Percentiles rank a stretch among this genome's conserved stretches.
These are phyloP conservation scores for Helianthus tuberosus DNA, from an alignment of 129 eudicot genomes.

Conservation along the genomic window DNA sequence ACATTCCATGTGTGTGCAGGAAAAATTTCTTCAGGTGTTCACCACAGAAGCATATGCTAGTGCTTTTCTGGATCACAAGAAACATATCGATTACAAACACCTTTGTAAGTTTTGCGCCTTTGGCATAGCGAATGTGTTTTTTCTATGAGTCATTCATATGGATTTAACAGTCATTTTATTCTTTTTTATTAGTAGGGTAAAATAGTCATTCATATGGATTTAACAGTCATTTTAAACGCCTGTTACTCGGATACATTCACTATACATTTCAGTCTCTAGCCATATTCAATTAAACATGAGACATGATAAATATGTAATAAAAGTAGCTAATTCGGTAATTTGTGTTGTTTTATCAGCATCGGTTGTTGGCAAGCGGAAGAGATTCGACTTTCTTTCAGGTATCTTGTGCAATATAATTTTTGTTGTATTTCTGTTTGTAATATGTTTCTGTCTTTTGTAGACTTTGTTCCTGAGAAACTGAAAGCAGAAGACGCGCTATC, in stretches of 20 bases:
- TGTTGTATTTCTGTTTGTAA: not conserved
- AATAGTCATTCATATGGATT: not conserved
- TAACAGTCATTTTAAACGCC: not conserved
- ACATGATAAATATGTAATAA: not conserved
- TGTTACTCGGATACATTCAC: not conserved
- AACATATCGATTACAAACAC: conserved; percentile 57
- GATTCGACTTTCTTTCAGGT: conserved; percentile 87
- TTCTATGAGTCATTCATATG: not conserved
- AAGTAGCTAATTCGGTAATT: not conserved
- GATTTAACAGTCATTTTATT: not conserved
- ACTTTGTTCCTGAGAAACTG: conserved; percentile 86
- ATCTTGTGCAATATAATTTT: not conserved
- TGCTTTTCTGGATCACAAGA: conserved; percentile 64
- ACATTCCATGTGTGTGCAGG: conserved; percentile 50
- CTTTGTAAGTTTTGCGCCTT: conserved; percentile 52
- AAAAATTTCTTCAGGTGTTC: conserved; percentile 77
- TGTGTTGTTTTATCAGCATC: conserved; percentile 61
- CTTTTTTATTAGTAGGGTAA: not conserved
- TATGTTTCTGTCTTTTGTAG: conserved; percentile 36
- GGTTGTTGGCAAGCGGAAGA: conserved; percentile 48
- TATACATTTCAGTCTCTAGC: not conserved
- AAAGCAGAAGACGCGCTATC: conserved; percentile 77
- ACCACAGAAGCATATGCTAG: conserved; percentile 68
- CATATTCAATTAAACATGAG: not conserved
- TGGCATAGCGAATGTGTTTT: not conserved